Evolutionary conservation across 169 alveolate genomes (phyloP), one percentile per base, ranked within the genome.

Genomic region (Cryptosporidium andersoni): DNA sequence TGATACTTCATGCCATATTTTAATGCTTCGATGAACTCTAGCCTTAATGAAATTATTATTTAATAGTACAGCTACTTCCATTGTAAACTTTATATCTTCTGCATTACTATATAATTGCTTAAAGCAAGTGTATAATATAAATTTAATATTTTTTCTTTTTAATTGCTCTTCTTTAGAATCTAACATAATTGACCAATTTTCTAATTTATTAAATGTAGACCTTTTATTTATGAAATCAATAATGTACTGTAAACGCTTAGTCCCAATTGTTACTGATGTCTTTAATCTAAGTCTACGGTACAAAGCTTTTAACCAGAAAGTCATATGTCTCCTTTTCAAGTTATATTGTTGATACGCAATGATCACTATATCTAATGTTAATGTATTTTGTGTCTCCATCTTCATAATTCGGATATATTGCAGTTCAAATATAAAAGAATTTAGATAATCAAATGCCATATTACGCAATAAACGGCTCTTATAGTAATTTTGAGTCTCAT

Each of bases 341-440:
- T 48, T 45, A 43, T 74, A 60, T 3, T 58, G 14, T 1, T 9
- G 1, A 45, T 74, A 74, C 63, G 60, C 60, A 12, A 40, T 14
- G 7, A 74, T 9, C 0, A 68, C 43, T 3, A 45, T 40, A 12
- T 74, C 16, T 6, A 74, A 56, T 8, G 82, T 74, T n/a, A 74
- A 58, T 7, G 14, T 48, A 11, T 12, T 11, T 42, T 60, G 66
- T 42, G 8, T 12, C 1, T 55, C n/a, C 45, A 14, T 43, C 37
- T 25, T 34, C 16, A 74, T 36, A 2, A 74, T 68, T 42, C 82
- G 14, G 11, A 47, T 58, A 42, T 74, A 74, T 25, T 60, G 82
- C 6, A 74, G 4, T n/a, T 60, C 60, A 42, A 74, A 74, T 16
- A 74, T 9, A 14, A 37, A 40, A 1, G 66, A 56, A 9, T 74